Conservation (phyloP, 352 stramenopile genomes). For the Pythium myriotylum region DNA sequence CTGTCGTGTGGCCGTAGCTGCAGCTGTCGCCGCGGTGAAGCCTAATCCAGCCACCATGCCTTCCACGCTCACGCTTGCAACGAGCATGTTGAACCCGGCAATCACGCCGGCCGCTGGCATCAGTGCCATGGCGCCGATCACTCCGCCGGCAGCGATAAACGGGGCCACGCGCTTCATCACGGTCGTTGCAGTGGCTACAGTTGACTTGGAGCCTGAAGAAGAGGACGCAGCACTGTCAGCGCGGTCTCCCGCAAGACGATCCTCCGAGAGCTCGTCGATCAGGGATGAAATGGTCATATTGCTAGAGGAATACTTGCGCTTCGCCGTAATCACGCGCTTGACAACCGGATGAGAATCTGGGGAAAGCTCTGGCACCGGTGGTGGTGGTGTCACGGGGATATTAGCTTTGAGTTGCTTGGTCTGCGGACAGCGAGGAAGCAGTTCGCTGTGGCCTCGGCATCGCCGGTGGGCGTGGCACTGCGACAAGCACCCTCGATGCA, state of each 20-base stretch:
- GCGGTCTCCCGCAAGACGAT: background rate
- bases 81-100: conserved; percentile 60
- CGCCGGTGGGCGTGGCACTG: conserved; percentile 48
- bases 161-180: conserved; percentile 37
- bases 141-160: conserved; percentile 59
- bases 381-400: background rate
- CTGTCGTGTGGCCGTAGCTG: conserved; percentile 54
- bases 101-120: conserved; percentile 49
- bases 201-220: background rate
- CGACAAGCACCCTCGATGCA: conserved; percentile 60
- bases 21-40: conserved; percentile 56
- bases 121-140: conserved; percentile 57
- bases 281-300: conserved; percentile 33
- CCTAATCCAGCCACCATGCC: conserved; percentile 60
- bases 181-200: conserved; percentile 11
- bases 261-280: conserved; percentile 31
- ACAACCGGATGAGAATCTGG: conserved; percentile 10
- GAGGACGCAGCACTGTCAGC: conserved; percentile 7
- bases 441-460: conserved; percentile 38
- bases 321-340: conserved; percentile 12
- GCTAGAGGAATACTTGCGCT: conserved; percentile 19
- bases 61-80: conserved; percentile 54
- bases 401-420: background rate
- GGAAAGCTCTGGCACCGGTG: conserved; percentile 24
- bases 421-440: conserved; percentile 42